phyloP scores from a whole-genome alignment of 2,329 filamentous ascomycete genomes.

The Fusarium tjaetaba region DNA sequence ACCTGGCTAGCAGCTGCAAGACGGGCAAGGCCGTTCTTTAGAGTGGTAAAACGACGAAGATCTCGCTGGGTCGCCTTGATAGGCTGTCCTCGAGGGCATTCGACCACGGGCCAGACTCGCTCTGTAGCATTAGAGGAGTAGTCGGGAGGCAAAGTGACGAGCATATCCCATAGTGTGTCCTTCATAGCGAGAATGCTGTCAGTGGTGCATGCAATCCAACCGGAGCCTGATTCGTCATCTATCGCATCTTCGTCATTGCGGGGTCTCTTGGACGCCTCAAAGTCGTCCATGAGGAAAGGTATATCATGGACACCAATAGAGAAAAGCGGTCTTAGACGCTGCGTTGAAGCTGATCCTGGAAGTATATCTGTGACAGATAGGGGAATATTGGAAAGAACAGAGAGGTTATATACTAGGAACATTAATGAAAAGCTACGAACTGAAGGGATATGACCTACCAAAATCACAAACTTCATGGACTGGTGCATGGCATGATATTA shows the following conservation, averaged over 20 bases:
- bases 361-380: slow-evolving; percentile 76
- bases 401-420: slow-evolving; percentile 84
- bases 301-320: slow-evolving; percentile 95
- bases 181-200: slow-evolving; percentile 93
- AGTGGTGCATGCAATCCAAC: slow-evolving; percentile 96
- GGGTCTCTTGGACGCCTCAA: slow-evolving; percentile 56
- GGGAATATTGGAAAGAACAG: slow-evolving; percentile 90
- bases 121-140: slow-evolving; percentile 66
- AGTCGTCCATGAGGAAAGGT: slow-evolving; percentile 74
- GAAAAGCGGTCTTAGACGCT: slow-evolving; percentile 85
- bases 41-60: slow-evolving; percentile 78
- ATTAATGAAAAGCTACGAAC: slow-evolving; percentile 19
- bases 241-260: slow-evolving; percentile 50
- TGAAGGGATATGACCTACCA: slow-evolving; percentile 64
- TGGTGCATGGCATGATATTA: slow-evolving; percentile 87
- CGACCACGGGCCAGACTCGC: slow-evolving; percentile 80
- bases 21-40: slow-evolving; percentile 70
- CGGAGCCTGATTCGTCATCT: slow-evolving; percentile 62
- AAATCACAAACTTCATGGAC: slow-evolving; percentile 89
- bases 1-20: slow-evolving; percentile 46
- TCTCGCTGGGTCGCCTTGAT: slow-evolving; percentile 92
- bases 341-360: slow-evolving; percentile 67
- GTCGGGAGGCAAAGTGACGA: slow-evolving; percentile 80
- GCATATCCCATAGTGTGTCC: slow-evolving; percentile 85
- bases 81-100: slow-evolving; percentile 69